Conservation (phyloP, 2,329 filamentous ascomycete genomes). For the Botrytis fragariae region DNA sequence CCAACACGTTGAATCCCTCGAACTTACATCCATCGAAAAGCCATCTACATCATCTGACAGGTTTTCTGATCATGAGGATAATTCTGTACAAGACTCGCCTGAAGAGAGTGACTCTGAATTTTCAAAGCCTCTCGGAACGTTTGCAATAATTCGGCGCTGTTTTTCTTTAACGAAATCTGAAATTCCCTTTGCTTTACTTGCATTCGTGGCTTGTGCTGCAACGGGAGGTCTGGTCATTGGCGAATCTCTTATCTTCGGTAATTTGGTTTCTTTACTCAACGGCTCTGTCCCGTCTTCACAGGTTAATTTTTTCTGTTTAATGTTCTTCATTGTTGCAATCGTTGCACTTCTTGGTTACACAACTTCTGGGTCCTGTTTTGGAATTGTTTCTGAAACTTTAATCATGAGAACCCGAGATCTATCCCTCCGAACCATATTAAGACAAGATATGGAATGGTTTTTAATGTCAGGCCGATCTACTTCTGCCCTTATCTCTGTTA, state of each 20-base stretch:
- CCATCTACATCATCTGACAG: not conserved
- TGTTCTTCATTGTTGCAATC: conserved; percentile 35
- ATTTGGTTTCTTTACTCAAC: not conserved
- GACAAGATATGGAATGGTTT: conserved; percentile 70
- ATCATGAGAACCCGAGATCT: conserved; percentile 60
- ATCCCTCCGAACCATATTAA: conserved; percentile 62
- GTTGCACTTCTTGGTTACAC: conserved; percentile 61
- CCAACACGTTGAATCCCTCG: not conserved
- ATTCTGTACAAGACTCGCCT: not conserved
- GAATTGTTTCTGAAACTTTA: conserved; percentile 60
- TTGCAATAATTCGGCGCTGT: not conserved
- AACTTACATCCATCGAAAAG: not conserved
- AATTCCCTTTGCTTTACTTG: not conserved
- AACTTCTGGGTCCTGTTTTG: conserved; percentile 52
- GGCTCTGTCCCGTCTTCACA: not conserved
- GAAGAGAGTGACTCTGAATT: not conserved
- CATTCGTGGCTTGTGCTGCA: not conserved
- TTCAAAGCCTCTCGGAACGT: not conserved
- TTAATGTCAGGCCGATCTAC: conserved; percentile 62
- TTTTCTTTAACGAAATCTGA: not conserved
- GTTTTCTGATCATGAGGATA: not conserved
- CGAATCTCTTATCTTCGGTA: not conserved
- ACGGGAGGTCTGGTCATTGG: not conserved
- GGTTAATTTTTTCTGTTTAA: not conserved
- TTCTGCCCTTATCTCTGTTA: conserved; percentile 60